Evolutionary conservation across 176 grass and related monocot species (phyloP), one percentile per base, ranked within the genome.

Genomic region (Hsuehochloa calcarea): DNA sequence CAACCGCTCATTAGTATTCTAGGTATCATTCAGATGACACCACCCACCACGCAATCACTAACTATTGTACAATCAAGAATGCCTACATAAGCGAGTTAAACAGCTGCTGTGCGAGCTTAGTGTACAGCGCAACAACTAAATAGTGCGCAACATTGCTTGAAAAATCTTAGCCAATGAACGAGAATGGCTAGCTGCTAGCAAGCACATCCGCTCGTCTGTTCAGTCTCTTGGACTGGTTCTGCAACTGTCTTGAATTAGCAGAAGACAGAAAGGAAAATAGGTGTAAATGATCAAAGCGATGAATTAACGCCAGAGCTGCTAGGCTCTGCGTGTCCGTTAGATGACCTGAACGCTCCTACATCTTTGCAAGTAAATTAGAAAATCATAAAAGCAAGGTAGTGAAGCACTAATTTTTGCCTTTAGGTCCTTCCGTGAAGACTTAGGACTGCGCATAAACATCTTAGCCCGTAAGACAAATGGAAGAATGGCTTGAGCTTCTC

Each of bases 201-300:
- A 13, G 91, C 93, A 72, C 96, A 98, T 84, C 91, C 91, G 23
- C 89, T 82, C 66, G 73, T 92, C 65, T 89, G 90, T 84, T 91
- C 86, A 16, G 87, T 38, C 29, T 88, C 69, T 46, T 84, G 49
- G 70, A 56, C 74, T 84, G 90, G 87, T 49, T 97, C 89, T 55
- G 92, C 65, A 72, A 93, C 74, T 3, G 92, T 86, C 72, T 93
- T 89, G 85, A 92, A 90, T 64, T 96, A 96, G 77, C 96, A 94
- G 96, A 50, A 59, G 68, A 10, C 49, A 77, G 72, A 66, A 26
- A 66, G 23, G 2, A 60, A 65, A 65, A 66, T 63, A 79, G 1
- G 46, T 60, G 40, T n/a, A 76, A 43, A 77, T 29, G 75, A 45
- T 29, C 29, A 66, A 20, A 39, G 13, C n/a, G 17, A 1, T 4